phyloP scores from a whole-genome alignment of 176 grass and related monocot species.

The Avena insularis region DNA sequence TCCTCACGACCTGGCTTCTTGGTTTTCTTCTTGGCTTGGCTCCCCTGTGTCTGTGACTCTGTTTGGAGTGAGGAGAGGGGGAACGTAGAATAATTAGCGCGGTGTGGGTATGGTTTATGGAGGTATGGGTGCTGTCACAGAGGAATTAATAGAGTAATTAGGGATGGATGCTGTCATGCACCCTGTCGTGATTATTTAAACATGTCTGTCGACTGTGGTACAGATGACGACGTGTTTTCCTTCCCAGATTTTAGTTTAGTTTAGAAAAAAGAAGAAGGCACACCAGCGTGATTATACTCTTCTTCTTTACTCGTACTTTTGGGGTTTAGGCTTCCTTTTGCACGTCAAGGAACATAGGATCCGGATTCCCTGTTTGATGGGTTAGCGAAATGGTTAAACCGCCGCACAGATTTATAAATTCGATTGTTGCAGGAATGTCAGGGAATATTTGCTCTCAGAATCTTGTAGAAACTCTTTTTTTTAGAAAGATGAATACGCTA shows the following conservation, averaged over 20 bases:
- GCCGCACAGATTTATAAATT: not conserved
- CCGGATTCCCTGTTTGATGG: conserved; percentile 42
- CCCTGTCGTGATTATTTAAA: conserved; percentile 40
- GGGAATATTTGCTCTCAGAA: not conserved
- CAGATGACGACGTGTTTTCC: not conserved
- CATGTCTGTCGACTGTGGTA: not conserved
- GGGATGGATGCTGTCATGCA: conserved; percentile 35
- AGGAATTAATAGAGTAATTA: conserved; percentile 40
- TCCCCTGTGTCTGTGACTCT: not conserved
- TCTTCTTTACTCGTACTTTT: not conserved
- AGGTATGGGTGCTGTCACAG: conserved; percentile 20
- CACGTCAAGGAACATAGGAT: conserved; percentile 53
- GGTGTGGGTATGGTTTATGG: conserved; percentile 2
- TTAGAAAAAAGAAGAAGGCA: conserved; percentile 37
- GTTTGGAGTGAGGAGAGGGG: not conserved
- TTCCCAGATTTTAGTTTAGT: conserved; percentile 24
- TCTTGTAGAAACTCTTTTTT: not conserved
- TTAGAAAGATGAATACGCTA: not conserved
- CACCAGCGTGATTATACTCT: conserved; percentile 37
- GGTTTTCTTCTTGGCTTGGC: not conserved
- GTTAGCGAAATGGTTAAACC: not conserved
- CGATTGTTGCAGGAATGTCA: not conserved
- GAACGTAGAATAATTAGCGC: conserved; percentile 9
- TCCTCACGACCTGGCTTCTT: conserved; percentile 18
- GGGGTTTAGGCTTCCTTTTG: not conserved